Evolutionary conservation across 352 stramenopile genomes (phyloP), one percentile per base, ranked within the genome.

Genomic region (Phytophthora boehmeriae): DNA sequence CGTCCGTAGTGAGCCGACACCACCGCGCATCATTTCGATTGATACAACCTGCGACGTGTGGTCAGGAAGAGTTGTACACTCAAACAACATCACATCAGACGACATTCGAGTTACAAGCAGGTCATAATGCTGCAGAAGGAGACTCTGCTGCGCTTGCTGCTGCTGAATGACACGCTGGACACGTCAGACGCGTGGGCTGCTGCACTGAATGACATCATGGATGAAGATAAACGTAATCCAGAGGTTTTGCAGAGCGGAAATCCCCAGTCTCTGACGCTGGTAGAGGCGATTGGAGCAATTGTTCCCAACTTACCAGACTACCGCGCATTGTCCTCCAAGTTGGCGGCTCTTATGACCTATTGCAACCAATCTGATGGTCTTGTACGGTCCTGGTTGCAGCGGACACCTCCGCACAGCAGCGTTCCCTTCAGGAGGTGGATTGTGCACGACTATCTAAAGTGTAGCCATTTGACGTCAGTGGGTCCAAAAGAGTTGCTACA

Each of bases 241-340:
- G 27, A 32, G 17, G 2, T 13, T 14, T 36, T 20, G 28, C 14
- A 56, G 58, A 50, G 19, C 35, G 53, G 46, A 43, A 45, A 53
- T 49, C 50, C 4, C 38, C 42, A 56, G 13, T 14, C 34, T 42
- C 9, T n/a, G n/a, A 19, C 16, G 11, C 32, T 75, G 22, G 11
- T 82, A 8, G 25, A 39, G 2, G 64, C 59, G 1, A 52, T 88
- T 10, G 64, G 71, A 8, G 50, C 35, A 0, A 54, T 86, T 0
- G 68, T 88, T 72, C 76, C 78, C 51, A 48, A 76, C 42, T 50
- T 88, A 20, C 63, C 68, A 25, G 75, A 83, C 63, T 86, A 84
- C 63, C 83, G 67, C 60, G 50, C 56, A 0, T 36, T 81, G 2
- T 51, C 23, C 14, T 14, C 50, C 9, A 60, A 78, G 49, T 23